A percentile compares a stretch with the other conserved stretches of the same genome.
phyloP scores from a whole-genome alignment of 1,139 yeast species.

The Magnusiomyces suaveolens region DNA sequence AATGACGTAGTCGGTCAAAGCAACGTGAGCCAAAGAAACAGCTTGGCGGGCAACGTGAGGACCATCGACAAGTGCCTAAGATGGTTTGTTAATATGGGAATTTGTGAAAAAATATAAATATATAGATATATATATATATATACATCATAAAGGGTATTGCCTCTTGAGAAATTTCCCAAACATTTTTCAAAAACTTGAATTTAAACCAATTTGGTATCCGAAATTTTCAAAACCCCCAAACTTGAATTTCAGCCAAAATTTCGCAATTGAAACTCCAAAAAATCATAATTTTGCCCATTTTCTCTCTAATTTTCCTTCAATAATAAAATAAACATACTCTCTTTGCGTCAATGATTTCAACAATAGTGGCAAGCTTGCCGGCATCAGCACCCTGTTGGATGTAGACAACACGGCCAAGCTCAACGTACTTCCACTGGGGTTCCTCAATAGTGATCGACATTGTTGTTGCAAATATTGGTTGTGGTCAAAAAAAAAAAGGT shows the following conservation, averaged over 20 bases:
- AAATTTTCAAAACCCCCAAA: too few species aligned
- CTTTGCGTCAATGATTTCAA: constrained; percentile 98
- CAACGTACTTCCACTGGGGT: constrained; percentile 98
- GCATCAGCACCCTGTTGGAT: constrained; percentile 58
- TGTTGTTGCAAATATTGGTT: constrained; percentile 16
- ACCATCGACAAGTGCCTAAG: constrained; percentile 91
- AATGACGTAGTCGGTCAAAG: constrained; percentile 85
- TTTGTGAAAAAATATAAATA: too few species aligned
- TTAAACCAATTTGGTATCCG: too few species aligned
- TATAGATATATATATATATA: too few species aligned
- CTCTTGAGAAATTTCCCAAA: not conserved
- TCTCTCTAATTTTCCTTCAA: not conserved
- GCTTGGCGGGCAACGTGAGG: constrained; percentile 95
- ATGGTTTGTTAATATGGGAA: too few species aligned
- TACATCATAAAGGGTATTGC: not conserved
- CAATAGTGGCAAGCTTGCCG: constrained; percentile 87
- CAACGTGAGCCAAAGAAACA: constrained; percentile 73
- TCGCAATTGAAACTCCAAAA: too few species aligned
- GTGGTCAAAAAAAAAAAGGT: constrained; percentile 9
- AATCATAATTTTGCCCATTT: too few species aligned
- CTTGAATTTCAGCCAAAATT: too few species aligned
- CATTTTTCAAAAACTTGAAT: too few species aligned
- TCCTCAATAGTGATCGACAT: constrained; percentile 84
- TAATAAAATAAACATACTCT: constrained; percentile 53
- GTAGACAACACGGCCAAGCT: constrained; percentile 98